Evolutionary conservation across 2,329 filamentous ascomycete species (phyloP).

Genomic region (Aspergillus novoparasiticus): DNA sequence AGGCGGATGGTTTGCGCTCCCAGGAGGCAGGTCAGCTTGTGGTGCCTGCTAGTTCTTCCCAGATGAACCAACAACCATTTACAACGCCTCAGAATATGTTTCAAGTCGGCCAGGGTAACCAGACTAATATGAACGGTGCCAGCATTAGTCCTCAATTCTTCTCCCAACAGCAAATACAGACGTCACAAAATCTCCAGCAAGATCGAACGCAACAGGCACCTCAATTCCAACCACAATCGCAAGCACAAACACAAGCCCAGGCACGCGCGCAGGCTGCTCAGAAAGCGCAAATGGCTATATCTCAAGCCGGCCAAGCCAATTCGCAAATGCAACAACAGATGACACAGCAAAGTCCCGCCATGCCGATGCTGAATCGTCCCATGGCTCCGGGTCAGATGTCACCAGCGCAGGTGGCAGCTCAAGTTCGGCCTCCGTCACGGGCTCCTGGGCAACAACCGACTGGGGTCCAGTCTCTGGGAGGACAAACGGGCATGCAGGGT

Average conservation of each 20-base stretch:
- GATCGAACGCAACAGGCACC: conserved; percentile 42
- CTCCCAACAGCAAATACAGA: conserved; percentile 46
- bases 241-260: conserved; percentile 43
- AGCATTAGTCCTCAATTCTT: conserved; percentile 44
- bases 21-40: conserved; percentile 64
- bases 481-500: conserved; percentile 35
- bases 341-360: conserved; percentile 43
- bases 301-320: conserved; percentile 48
- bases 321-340: conserved; percentile 41
- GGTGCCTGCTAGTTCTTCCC: conserved; percentile 65
- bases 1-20: conserved; percentile 62
- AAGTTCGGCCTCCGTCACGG: conserved; percentile 38
- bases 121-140: conserved; percentile 39
- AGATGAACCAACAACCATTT: conserved; percentile 47
- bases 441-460: conserved; percentile 33
- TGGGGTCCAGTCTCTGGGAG: conserved; percentile 27
- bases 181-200: conserved; percentile 46
- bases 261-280: conserved; percentile 47
- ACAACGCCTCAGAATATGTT: conserved; percentile 46
- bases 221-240: conserved; percentile 39
- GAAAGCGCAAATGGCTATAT: conserved; percentile 50
- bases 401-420: conserved; percentile 36
- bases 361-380: conserved; percentile 48
- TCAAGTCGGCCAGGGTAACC: conserved; percentile 37
- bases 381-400: conserved; percentile 44